Evolutionary conservation across 352 stramenopile genomes (phyloP).

Genomic region (Globisporangium camurandrum): DNA sequence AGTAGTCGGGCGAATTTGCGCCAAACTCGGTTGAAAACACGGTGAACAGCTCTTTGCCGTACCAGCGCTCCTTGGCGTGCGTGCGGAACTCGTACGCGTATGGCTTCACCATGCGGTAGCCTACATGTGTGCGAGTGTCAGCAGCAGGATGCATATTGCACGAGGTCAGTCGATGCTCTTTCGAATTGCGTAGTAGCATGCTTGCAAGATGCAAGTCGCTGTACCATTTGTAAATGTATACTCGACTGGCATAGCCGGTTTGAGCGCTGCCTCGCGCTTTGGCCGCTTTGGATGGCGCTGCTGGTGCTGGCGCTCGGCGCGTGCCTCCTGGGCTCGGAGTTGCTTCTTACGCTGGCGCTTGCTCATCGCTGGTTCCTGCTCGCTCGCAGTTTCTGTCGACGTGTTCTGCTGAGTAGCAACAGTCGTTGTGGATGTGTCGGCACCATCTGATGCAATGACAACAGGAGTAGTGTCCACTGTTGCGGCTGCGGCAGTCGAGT

Average conservation of each 20-base stretch:
- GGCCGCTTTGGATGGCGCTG: conserved; percentile 15
- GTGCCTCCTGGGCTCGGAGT: conserved; percentile 16
- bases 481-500: no score
- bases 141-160: background rate
- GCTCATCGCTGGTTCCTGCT: conserved; percentile 2
- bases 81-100: conserved; percentile 96
- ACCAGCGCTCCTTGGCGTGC: conserved; percentile 93
- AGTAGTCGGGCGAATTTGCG: conserved; percentile 81
- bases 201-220: background rate
- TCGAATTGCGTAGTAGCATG: background rate
- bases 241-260: conserved; percentile 24
- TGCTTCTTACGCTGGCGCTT: conserved; percentile 49
- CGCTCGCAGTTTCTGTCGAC: background rate
- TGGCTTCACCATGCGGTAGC: conserved; percentile 82
- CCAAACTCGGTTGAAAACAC: conserved; percentile 88
- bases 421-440: background rate
- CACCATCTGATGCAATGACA: no score
- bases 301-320: conserved; percentile 10
- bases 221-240: conserved; percentile 57
- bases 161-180: background rate
- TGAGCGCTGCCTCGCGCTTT: conserved; percentile 19
- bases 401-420: no score
- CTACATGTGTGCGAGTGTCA: conserved; percentile 18
- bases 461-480: no score
- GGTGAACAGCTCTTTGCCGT: conserved; percentile 85